Base-by-base conservation (phyloP, 371 early-diverging fungal species). In the Actinomucor elegans region DNA sequence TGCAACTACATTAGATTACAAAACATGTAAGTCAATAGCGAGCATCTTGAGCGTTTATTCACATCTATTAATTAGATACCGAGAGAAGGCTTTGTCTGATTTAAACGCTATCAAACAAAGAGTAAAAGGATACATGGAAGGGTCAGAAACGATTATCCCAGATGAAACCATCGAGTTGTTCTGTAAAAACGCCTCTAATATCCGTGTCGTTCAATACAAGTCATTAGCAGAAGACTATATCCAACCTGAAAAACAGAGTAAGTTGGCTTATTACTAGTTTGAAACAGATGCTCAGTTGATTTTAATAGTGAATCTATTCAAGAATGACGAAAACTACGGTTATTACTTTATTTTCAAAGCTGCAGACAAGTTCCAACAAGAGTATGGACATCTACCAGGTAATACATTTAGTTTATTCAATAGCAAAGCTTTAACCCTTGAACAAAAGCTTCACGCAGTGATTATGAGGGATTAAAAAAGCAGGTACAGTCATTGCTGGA, bases 1-100 rank as follows among this genome's bases (percentile, higher is more conserved):
- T 71, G 73, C 18, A 83, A 87, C 34, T 98, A 90, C 62, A 86
- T 96, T 9, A 61, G 63, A 9, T 70, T 98, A 45, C 96, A 96
- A 66, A 85, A 81, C 42, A 71, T 94, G 87, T 90, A 84, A 40
- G 81, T 55, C 10, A 15, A 37, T 33, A 34, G 20, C 10, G 29
- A 35, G n/a, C 12, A 48, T 32, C 14, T 27, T 27, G 28, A 4
- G 5, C 27, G 21, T 3, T 27, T 54, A 27, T 42, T 18, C 3
- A 43, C 24, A 44, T 86, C 87, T 26, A 9, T n/a, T n/a, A n/a
- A n/a, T 48, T 28, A 48, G 49, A 1, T 95, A 92, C 71, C 90
- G 89, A 47, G 58, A 84, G 48, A 94, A 94, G 63, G 91, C 94
- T 6, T 76, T 82, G 23, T 64, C 76, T 28, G 96, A 97, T 75